These are phyloP conservation scores for Rugonectria rugulosa DNA, from an alignment of 2,329 filamentous ascomycete genomes.

Conservation along the genomic window DNA sequence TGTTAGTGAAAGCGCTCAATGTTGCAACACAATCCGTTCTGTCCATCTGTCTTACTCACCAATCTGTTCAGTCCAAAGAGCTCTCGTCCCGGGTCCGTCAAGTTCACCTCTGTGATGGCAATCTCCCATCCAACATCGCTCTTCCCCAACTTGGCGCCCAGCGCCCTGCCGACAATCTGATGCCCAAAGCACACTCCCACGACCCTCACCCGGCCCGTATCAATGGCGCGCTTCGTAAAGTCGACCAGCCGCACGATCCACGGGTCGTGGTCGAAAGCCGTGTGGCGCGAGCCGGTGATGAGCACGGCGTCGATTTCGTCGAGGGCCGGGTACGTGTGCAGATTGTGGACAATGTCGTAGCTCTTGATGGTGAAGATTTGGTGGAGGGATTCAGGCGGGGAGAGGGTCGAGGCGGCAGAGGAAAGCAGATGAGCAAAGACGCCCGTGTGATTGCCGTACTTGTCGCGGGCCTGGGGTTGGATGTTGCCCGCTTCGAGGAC, in stretches of 20 bases:
- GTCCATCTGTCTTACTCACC: conserved; percentile 27
- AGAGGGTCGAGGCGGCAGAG: conserved; percentile 58
- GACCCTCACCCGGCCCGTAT: conserved; percentile 66
- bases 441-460: conserved; percentile 76
- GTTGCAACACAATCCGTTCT: not conserved
- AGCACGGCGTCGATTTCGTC: conserved; percentile 82
- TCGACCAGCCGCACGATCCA: conserved; percentile 55
- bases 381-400: conserved; percentile 49
- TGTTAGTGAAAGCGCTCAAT: not conserved
- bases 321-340: conserved; percentile 73
- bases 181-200: conserved; percentile 59
- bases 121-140: conserved; percentile 55
- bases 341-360: conserved; percentile 74
- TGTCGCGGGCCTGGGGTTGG: conserved; percentile 66
- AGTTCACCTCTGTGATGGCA: conserved; percentile 49
- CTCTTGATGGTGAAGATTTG: conserved; percentile 64
- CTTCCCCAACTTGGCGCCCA: conserved; percentile 48
- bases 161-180: conserved; percentile 55
- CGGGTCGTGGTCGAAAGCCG: conserved; percentile 51
- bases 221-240: conserved; percentile 45
- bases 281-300: conserved; percentile 75
- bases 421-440: conserved; percentile 70
- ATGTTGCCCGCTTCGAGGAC: conserved; percentile 90
- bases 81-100: conserved; percentile 50
- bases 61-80: conserved; percentile 49